These are phyloP conservation scores for Cicer judaicum DNA, from an alignment of 306 rosid genomes.

Conservation along the genomic window DNA sequence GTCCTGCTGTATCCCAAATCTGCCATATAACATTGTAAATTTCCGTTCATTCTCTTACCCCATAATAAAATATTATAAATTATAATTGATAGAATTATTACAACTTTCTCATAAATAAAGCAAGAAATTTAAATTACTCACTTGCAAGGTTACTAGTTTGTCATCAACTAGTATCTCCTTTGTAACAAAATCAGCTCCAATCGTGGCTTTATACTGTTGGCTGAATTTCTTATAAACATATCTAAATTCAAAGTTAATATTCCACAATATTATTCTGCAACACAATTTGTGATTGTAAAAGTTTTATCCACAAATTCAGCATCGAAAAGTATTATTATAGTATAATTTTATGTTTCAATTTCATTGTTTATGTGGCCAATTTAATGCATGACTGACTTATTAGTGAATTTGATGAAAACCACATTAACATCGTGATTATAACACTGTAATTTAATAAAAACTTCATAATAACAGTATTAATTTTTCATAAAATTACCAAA, in stretches of 20 bases:
- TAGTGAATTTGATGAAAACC: neutral
- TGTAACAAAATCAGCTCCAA: slow-evolving; percentile 98
- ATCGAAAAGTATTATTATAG: too few species aligned
- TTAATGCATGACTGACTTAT: neutral
- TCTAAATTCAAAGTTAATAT: slow-evolving; percentile 61
- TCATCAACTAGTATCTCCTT: slow-evolving; percentile 82
- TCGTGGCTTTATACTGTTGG: slow-evolving; percentile 84
- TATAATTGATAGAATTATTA: neutral
- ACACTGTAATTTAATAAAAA: too few species aligned
- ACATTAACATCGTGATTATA: too few species aligned
- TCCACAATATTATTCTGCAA: slow-evolving; percentile 27
- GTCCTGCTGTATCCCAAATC: slow-evolving; percentile 99
- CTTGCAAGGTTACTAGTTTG: slow-evolving; percentile 83
- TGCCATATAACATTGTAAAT: slow-evolving; percentile 41
- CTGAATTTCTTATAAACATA: slow-evolving; percentile 75
- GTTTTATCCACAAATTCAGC: neutral
- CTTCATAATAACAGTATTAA: too few species aligned
- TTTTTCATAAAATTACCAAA: too few species aligned
- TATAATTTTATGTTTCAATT: neutral
- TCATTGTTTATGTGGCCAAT: neutral
- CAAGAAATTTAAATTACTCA: slow-evolving; percentile 40
- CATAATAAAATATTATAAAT: neutral
- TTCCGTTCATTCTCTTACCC: slow-evolving; percentile 8
- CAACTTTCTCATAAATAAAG: neutral
- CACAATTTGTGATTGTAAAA: neutral